A percentile compares a stretch with the other conserved stretches of the same genome.
These are phyloP conservation scores for Guadua angustifolia DNA, from an alignment of 176 grass and related monocot genomes.

Conservation along the genomic window DNA sequence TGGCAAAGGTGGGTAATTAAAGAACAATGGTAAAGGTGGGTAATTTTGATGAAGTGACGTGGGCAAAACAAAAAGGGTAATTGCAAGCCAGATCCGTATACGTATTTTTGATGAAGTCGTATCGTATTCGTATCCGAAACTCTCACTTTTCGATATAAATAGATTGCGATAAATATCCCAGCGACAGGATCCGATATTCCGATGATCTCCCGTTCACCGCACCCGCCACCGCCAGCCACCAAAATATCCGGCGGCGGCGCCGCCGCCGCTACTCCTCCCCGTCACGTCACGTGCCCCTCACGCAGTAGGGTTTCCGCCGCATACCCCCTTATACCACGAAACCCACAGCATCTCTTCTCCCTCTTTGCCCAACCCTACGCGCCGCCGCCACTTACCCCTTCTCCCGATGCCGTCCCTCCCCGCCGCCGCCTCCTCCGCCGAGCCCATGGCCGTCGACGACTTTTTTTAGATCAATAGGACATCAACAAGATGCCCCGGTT, in stretches of 20 bases:
- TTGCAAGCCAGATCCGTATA: too few relatives aligned
- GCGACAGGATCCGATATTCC: too few relatives aligned
- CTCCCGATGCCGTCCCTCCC: constrained; percentile 66
- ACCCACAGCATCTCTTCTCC: not conserved
- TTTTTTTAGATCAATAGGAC: too few relatives aligned
- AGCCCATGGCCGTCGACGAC: constrained; percentile 61
- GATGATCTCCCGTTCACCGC: not conserved
- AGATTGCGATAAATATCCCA: too few relatives aligned
- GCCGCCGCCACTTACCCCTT: not conserved
- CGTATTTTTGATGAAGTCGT: too few relatives aligned
- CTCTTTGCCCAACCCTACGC: not conserved
- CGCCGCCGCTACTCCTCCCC: not conserved
- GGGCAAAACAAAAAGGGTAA: too few relatives aligned
- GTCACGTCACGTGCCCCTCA: constrained; percentile 14
- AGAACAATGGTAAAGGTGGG: too few relatives aligned
- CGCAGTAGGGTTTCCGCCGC: constrained; percentile 52
- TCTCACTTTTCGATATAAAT: too few relatives aligned
- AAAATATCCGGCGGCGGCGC: constrained; percentile 34
- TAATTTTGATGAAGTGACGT: too few relatives aligned
- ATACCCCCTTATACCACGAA: constrained; percentile 43
- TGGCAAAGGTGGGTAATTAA: too few relatives aligned
- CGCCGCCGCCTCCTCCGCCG: constrained; percentile 40
- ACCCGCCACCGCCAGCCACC: not conserved
- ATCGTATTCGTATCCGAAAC: too few relatives aligned
- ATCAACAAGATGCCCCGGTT: too few relatives aligned